Evolutionary conservation across 148 eudicot genomes (phyloP).

Genomic region (Fallopia convolvulus): DNA sequence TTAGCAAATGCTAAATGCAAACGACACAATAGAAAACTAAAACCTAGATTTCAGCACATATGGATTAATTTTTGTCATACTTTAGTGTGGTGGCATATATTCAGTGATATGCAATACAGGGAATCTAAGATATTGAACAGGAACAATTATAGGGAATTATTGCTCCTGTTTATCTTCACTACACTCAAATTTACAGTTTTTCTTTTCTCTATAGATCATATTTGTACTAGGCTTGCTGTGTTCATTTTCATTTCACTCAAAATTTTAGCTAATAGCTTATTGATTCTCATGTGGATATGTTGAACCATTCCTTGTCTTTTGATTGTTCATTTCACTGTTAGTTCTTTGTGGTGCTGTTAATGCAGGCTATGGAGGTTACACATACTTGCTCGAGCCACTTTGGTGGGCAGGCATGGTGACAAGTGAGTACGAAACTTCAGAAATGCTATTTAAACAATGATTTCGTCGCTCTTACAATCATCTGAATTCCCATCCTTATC

Average conservation of each 20-base stretch:
- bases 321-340: background rate
- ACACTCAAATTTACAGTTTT: background rate
- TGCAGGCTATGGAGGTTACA: conserved; percentile 77
- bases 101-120: background rate
- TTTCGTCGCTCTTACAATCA: background rate
- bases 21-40: background rate
- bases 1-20: background rate
- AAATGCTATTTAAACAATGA: background rate
- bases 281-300: background rate
- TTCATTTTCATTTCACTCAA: background rate
- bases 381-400: conserved; percentile 76
- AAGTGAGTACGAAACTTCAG: conserved; percentile 35
- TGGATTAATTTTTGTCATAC: background rate
- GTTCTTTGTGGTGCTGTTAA: background rate
- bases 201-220: background rate
- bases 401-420: conserved; percentile 91
- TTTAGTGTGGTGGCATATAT: background rate
- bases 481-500: background rate
- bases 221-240: background rate
- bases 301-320: background rate
- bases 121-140: background rate
- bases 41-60: background rate
- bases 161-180: background rate
- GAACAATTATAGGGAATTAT: background rate
- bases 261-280: background rate